Base-by-base conservation (phyloP, 306 rosid species). In the Argentina anserina region DNA sequence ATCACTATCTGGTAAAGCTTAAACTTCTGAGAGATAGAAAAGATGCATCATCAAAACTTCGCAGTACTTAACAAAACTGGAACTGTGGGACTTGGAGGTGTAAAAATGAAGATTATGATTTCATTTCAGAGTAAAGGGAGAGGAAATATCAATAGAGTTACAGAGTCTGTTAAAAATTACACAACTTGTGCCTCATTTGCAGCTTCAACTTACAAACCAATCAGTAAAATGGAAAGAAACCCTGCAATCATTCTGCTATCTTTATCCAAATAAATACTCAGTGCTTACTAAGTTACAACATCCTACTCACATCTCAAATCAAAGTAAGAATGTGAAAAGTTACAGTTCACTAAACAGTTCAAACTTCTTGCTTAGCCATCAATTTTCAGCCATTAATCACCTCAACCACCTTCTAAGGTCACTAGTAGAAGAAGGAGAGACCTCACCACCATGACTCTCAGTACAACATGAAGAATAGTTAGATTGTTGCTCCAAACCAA, bases 391-490 rank as follows among this genome's bases (percentile, higher is more conserved):
- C 18, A 70, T 39, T 42, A 47, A 83, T 88, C 87, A 93, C 77
- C 96, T 89, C 76, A 89, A 63, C 97, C 96, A 94, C 78, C 96
- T 86, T 72, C 97, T 87, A 18, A 89, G 89, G 47, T 94, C 97
- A 60, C 87, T 74, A 10, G 99, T 88, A 69, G 96, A 91, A 58
- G 96, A 89, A 17, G 98, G 99, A 61, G 99, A 94, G 52, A 87
- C 74, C 91, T 91, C 96, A 47, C 92, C 95, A 20, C 97, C 96
- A 66, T 88, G 59, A 74, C 91, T 88, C 67, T 94, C 99, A 28
- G 96, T 94, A 79, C 81, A 91, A 82, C 96, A 91, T 59, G 98
- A 94, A 18, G 99, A 94, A 84, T 86, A 94, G 58, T 88, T 94
- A n/a, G 99, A 94, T 29, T 86, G 90, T 34, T 90, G 96, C 82